phyloP scores from a whole-genome alignment of 2,329 filamentous ascomycete species.

The Epichloe amarillans region DNA sequence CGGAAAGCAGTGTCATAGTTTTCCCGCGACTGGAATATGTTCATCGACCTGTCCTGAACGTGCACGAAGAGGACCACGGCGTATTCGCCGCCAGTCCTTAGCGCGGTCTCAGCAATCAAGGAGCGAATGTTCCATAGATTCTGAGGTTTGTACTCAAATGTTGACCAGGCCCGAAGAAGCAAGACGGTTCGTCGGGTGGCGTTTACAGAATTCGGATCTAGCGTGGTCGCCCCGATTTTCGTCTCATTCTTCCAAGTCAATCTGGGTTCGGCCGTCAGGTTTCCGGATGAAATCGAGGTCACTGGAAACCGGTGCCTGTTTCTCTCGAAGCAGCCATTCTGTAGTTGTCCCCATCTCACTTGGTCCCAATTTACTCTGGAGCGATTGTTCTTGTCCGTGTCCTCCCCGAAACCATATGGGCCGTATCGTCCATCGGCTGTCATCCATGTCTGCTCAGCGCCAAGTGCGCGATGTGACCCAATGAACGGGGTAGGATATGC shows the following conservation, averaged over 20 bases:
- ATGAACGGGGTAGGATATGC: conserved; percentile 18
- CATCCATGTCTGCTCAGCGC: conserved; percentile 18
- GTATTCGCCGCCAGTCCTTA: conserved; percentile 50
- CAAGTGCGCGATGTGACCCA: conserved; percentile 18
- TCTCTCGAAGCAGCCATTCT: neutral
- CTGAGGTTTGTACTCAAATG: conserved; percentile 45
- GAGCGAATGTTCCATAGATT: conserved; percentile 49
- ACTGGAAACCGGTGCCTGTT: neutral
- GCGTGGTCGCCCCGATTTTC: neutral
- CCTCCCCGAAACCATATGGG: conserved; percentile 18
- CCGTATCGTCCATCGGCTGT: conserved; percentile 15
- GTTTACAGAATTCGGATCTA: conserved; percentile 5
- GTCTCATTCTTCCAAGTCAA: neutral
- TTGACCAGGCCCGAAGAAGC: conserved; percentile 17
- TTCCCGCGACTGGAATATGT: conserved; percentile 40
- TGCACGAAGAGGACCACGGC: conserved; percentile 50
- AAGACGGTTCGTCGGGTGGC: conserved; percentile 14
- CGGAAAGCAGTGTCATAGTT: conserved; percentile 37
- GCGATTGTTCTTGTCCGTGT: conserved; percentile 12
- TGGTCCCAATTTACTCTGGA: conserved; percentile 17
- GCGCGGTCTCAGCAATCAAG: conserved; percentile 47
- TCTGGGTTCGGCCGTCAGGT: neutral
- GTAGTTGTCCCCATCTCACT: conserved; percentile 2
- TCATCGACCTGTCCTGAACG: conserved; percentile 41
- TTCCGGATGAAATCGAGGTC: neutral